Base-by-base conservation (phyloP, 345 rosid species). In the Abelmoschus esculentus region DNA sequence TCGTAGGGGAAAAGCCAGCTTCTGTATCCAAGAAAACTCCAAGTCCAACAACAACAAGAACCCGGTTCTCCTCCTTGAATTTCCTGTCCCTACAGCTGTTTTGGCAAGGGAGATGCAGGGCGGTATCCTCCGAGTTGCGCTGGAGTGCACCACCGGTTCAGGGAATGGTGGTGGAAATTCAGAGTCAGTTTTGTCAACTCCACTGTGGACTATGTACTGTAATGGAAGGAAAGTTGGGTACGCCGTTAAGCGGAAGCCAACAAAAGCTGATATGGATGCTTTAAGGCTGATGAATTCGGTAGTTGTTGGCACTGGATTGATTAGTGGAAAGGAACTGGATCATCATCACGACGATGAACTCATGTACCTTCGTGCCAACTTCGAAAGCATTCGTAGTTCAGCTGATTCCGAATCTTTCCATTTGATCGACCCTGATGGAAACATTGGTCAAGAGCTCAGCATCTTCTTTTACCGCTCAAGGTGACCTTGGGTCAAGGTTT, bases 361-460 rank as follows among this genome's bases (percentile, higher is more conserved):
- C 36, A 85, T 84, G 89, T 90, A 85, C 72, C 61, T 90, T 29
- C 79, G 93, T 69, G 93, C 90, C 40, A 84, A 72, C 29, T 90
- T 88, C 68, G 79, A 80, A 66, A 77, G 84, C 61, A 79, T 85
- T 44, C 59, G 74, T 62, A 81, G 88, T 6, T 83, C 89, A 1
- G 55, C 77, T 4, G 70, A 83, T 61, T 84, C 91, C 28, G 87
- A 86, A 75, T 83, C 96, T 64, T 90, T 86, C 54, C 93, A 84
- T 73, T 73, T 90, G 84, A 83, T 90, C 59, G 93, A 88, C 64
- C 96, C 91, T 0, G 83, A 86, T 18, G 89, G 89, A 14, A 81
- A 78, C 66, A 83, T 85, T 1, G 91, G 91, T 22, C 93, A 90
- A 77, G 93, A 90, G 78, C 88, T 90, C 40, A 86, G 96, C 72